Evolutionary conservation across 1,284 basidiomycete genomes (phyloP).

Genomic region (Termitomyces sp.): DNA sequence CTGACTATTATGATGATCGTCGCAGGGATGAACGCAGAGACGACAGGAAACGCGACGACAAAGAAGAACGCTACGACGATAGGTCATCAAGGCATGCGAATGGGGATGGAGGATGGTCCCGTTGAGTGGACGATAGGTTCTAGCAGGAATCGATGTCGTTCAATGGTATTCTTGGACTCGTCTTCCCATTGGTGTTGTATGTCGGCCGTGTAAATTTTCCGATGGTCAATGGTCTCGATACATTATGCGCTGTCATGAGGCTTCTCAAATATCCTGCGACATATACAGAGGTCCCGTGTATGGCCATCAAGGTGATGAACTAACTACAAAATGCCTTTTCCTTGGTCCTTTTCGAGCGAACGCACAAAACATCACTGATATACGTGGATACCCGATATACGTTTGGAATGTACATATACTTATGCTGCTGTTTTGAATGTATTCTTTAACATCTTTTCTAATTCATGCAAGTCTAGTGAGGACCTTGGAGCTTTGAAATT

Average conservation of each 20-base stretch:
- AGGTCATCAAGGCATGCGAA: slow-evolving; percentile 64
- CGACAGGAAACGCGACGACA: slow-evolving; percentile 72
- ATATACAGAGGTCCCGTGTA: slow-evolving; percentile 1
- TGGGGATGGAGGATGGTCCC: slow-evolving; percentile 68
- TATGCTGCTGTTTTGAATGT: not conserved
- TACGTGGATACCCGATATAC: not conserved
- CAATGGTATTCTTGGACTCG: slow-evolving; percentile 39
- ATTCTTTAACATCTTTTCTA: not conserved
- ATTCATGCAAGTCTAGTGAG: not conserved
- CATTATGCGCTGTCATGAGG: slow-evolving; percentile 21
- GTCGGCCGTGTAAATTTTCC: slow-evolving; percentile 45
- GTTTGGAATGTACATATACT: not conserved
- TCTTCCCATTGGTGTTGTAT: slow-evolving; percentile 45
- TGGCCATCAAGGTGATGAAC: slow-evolving; percentile 10
- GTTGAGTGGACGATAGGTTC: slow-evolving; percentile 44
- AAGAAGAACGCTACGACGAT: slow-evolving; percentile 71
- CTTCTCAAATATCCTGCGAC: slow-evolving; percentile 11
- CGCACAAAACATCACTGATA: not conserved
- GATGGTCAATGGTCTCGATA: slow-evolving; percentile 24
- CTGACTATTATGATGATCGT: slow-evolving; percentile 77
- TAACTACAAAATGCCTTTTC: not conserved
- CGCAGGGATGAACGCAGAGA: slow-evolving; percentile 75
- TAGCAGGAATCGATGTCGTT: slow-evolving; percentile 39
- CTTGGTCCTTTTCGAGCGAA: not conserved
- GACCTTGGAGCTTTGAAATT: too few species aligned